phyloP scores from a whole-genome alignment of 805 yeast genomes.

The Pichia scutulata region DNA sequence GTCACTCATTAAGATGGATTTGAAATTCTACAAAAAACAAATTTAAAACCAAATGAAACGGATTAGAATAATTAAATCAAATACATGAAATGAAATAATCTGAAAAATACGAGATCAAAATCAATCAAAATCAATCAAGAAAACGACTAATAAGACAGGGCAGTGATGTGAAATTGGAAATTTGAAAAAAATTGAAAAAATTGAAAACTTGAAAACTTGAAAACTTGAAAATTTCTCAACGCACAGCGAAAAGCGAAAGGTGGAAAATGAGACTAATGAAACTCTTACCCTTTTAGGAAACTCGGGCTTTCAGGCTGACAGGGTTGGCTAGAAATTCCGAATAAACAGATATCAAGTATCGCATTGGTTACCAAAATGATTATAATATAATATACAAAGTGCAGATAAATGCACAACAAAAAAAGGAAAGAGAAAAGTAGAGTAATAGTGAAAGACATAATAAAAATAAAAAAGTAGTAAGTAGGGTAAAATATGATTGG shows the following conservation, averaged over 20 bases:
- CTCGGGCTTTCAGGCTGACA: not conserved
- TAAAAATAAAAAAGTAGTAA: not conserved
- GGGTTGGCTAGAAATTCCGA: not conserved
- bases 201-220: not conserved
- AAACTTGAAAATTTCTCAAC: not conserved
- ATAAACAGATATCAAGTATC: not conserved
- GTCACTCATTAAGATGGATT: not conserved
- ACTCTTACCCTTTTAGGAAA: not conserved
- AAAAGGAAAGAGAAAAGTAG: not conserved
- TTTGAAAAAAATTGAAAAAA: too few relatives aligned
- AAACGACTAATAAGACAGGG: not conserved
- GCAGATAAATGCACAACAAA: not conserved
- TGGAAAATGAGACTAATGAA: not conserved
- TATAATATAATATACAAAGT: not conserved
- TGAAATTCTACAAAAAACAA: not conserved
- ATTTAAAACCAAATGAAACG: not conserved
- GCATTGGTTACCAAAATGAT: not conserved
- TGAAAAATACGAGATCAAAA: not conserved
- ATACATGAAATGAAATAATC: not conserved
- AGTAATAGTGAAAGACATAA: not conserved
- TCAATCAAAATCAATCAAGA: not conserved
- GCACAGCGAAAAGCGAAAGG: too few relatives aligned
- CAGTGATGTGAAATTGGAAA: not conserved
- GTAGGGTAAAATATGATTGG: not conserved
- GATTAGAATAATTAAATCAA: not conserved